A percentile compares a stretch with the other conserved stretches of the same genome.
Conservation (phyloP, 2,329 filamentous ascomycete genomes). For the Claviceps humidiphila region DNA sequence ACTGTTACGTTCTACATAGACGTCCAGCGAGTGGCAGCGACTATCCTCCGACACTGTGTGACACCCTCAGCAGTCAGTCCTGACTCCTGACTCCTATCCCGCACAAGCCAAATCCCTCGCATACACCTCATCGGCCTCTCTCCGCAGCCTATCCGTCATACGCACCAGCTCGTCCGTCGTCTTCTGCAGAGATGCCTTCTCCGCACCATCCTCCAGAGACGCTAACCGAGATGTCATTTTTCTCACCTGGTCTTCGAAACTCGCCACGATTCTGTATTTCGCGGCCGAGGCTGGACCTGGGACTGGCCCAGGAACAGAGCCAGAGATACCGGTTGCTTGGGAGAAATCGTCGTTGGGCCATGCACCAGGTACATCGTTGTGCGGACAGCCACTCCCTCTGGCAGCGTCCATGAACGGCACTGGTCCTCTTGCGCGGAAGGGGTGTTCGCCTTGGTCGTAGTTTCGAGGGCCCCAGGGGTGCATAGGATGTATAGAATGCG, state of each 20-base stretch:
- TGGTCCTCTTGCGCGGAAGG: conserved; percentile 5
- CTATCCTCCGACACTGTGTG: too few species aligned
- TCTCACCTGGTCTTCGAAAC: conserved; percentile 21
- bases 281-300: conserved; percentile 16
- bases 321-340: too few species aligned
- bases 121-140: conserved; percentile 35
- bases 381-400: background rate
- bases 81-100: too few species aligned
- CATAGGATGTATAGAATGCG: too few species aligned
- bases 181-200: conserved; percentile 15
- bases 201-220: conserved; percentile 10
- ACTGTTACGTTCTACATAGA: too few species aligned
- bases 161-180: conserved; percentile 26
- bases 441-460: background rate
- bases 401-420: background rate
- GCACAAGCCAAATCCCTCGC: conserved; percentile 25
- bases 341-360: conserved; percentile 20
- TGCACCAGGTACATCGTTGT: conserved; percentile 15
- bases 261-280: conserved; percentile 24
- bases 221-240: conserved; percentile 17
- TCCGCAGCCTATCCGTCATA: conserved; percentile 23
- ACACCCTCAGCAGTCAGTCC: too few species aligned
- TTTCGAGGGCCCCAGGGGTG: background rate
- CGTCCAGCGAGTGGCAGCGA: too few species aligned
- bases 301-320: conserved; percentile 4